Evolutionary conservation across 768 basidiomycete species (phyloP).

Genomic region (Plicaturopsis crispa): DNA sequence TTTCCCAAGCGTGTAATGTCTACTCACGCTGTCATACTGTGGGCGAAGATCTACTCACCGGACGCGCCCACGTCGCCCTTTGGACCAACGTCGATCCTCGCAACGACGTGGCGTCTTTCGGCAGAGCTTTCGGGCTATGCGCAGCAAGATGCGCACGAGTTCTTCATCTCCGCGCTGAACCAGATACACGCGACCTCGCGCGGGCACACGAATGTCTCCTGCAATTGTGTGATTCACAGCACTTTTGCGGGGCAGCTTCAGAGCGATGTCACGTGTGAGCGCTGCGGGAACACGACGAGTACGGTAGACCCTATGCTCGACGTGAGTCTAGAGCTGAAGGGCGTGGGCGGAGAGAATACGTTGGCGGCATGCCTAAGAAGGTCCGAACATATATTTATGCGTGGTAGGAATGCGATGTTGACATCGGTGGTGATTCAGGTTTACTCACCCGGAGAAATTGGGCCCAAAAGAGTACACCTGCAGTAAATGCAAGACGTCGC

Average conservation of each 20-base stretch:
- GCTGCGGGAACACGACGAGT: conserved; percentile 71
- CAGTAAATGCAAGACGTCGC: conserved; percentile 65
- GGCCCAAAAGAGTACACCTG: conserved; percentile 81
- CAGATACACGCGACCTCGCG: conserved; percentile 78
- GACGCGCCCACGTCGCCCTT: conserved; percentile 42
- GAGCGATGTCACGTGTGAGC: conserved; percentile 84
- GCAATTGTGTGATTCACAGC: conserved; percentile 87
- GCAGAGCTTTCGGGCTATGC: conserved; percentile 84
- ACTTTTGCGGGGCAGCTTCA: conserved; percentile 84
- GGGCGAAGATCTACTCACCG: too few relatives aligned
- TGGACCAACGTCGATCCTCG: conserved; percentile 81
- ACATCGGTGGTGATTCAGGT: conserved; percentile 38
- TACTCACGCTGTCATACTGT: too few relatives aligned
- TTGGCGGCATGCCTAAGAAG: conserved; percentile 70
- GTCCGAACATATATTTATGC: conserved; percentile 24
- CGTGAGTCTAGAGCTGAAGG: conserved; percentile 77
- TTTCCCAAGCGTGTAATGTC: conserved; percentile 28
- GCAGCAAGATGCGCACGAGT: conserved; percentile 92
- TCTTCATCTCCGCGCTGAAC: conserved; percentile 77
- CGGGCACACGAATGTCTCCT: conserved; percentile 68
- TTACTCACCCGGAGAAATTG: conserved; percentile 80
- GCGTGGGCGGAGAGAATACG: conserved; percentile 50
- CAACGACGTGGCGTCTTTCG: conserved; percentile 74
- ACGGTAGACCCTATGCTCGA: conserved; percentile 89
- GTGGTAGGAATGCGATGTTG: background rate